Conservation (phyloP, 306 rosid genomes). For the Arachis hypogaea region DNA sequence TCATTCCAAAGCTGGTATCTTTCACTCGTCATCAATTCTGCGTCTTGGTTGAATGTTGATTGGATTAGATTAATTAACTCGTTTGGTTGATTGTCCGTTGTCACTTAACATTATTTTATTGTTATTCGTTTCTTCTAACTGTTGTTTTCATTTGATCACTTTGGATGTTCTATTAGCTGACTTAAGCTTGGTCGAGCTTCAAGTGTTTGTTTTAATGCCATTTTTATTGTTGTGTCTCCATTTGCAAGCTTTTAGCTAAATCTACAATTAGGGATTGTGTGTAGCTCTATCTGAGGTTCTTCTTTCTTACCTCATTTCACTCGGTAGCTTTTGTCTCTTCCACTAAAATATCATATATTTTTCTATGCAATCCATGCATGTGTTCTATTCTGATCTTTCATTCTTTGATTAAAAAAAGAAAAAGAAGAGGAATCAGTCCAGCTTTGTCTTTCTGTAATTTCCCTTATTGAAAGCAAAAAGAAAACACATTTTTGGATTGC, state of each 20-base stretch:
- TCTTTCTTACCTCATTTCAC: conserved; percentile 43
- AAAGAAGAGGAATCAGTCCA: conserved; percentile 5
- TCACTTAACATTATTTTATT: conserved; percentile 5
- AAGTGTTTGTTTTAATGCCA: conserved; percentile 8
- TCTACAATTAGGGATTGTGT: conserved; percentile 7
- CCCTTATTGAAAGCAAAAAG: neutral
- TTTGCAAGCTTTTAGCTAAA: conserved; percentile 30
- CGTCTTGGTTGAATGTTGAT: conserved; percentile 14
- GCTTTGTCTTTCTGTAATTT: neutral
- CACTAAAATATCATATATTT: neutral
- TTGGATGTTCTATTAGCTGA: conserved; percentile 19
- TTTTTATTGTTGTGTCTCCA: neutral
- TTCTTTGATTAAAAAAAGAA: neutral
- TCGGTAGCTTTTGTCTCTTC: conserved; percentile 44
- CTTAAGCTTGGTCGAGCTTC: conserved; percentile 34
- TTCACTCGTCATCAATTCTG: conserved; percentile 9
- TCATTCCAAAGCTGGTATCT: conserved; percentile 32
- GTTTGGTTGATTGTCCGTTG: conserved; percentile 28
- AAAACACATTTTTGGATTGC: conserved; percentile 25
- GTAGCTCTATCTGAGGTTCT: conserved; percentile 10
- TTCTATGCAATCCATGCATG: neutral
- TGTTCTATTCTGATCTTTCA: conserved; percentile 26
- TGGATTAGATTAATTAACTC: neutral
- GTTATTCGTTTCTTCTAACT: neutral
- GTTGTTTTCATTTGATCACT: conserved; percentile 23